phyloP scores from a whole-genome alignment of 2,329 filamentous ascomycete genomes.

The Purpureocillium takamizusanense region DNA sequence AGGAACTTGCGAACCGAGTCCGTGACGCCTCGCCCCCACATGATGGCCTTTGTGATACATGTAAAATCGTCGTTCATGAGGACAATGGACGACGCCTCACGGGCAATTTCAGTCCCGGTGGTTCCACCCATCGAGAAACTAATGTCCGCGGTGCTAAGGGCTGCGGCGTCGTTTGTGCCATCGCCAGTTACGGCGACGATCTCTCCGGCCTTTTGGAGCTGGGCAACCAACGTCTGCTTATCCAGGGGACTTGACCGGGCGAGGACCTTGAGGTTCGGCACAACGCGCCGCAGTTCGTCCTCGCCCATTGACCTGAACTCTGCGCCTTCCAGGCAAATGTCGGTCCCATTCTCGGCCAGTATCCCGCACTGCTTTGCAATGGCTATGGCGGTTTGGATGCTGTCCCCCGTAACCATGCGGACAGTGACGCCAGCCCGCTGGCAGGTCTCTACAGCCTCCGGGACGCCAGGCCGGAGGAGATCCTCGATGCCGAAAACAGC shows the following conservation, averaged over 20 bases:
- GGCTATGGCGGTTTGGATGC: conserved; percentile 50
- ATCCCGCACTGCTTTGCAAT: conserved; percentile 56
- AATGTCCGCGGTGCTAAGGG: conserved; percentile 56
- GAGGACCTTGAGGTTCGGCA: conserved; percentile 35
- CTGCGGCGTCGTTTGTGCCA: conserved; percentile 57
- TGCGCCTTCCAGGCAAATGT: too few species aligned
- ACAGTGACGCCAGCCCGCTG: too few species aligned
- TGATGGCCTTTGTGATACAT: conserved; percentile 53
- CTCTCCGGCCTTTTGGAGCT: conserved; percentile 43
- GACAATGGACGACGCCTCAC: conserved; percentile 30
- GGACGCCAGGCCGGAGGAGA: too few species aligned
- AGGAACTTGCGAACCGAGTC: conserved; percentile 61
- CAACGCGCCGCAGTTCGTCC: conserved; percentile 42
- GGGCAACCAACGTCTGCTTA: conserved; percentile 45
- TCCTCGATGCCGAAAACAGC: too few species aligned
- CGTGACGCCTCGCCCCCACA: conserved; percentile 60
- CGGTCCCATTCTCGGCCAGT: conserved; percentile 2
- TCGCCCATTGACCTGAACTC: conserved; percentile 23
- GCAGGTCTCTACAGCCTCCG: too few species aligned
- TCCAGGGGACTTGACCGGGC: conserved; percentile 52
- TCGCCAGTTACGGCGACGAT: conserved; percentile 56
- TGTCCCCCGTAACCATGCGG: conserved; percentile 47
- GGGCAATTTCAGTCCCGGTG: conserved; percentile 57
- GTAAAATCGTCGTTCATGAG: conserved; percentile 59
- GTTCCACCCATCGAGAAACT: conserved; percentile 65